Evolutionary conservation across 805 yeast genomes (phyloP), one percentile per base, ranked within the genome.

Genomic region (Peterozyma toletana): DNA sequence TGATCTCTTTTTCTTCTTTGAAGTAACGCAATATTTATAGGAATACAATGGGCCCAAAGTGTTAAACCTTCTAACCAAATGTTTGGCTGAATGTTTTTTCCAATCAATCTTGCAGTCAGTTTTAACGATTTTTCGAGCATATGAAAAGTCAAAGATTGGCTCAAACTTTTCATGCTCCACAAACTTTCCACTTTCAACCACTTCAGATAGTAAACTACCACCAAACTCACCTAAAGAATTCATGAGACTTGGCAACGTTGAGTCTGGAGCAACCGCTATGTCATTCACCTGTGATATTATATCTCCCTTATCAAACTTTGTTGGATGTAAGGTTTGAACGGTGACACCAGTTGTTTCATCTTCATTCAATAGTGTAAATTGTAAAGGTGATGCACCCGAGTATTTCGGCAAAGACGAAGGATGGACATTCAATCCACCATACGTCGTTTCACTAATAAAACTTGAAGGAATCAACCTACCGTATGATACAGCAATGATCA

Each of bases 371-470:
- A 93, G 60, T 0, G 96, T 80, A 47, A 78, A 71, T 48, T 91
- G 98, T 3, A 93, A 63, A 0, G 99, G 99, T 1, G 96, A 83
- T 0, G 97, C 81, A 1, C 99, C 99, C 2, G 88, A 75, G 52
- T 86, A 78, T 38, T 64, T 66, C 0, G 99, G 99, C 9, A 93
- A 69, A 6, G 89, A 58, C 0, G 96, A 88, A 0, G 99, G 99
- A 58, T 93, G 99, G 1, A 93, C 88, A 56, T 93, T 93, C 27
- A 93, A 57, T 0, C 97, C 95, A 3, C 90, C 88, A 54, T 60
- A 77, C 11, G 60, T 58, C 16, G 80, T 63, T 0, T 58, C 40
- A 0, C 55, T 40, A 1, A 93, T 60, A 50, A 88, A 77, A 2
- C 58, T 46, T 0, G 62, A 64, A 0, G 98, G 97, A 3, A 93